Evolutionary conservation across 2,329 filamentous ascomycete species (phyloP).

Genomic region (Penicillium sp.): DNA sequence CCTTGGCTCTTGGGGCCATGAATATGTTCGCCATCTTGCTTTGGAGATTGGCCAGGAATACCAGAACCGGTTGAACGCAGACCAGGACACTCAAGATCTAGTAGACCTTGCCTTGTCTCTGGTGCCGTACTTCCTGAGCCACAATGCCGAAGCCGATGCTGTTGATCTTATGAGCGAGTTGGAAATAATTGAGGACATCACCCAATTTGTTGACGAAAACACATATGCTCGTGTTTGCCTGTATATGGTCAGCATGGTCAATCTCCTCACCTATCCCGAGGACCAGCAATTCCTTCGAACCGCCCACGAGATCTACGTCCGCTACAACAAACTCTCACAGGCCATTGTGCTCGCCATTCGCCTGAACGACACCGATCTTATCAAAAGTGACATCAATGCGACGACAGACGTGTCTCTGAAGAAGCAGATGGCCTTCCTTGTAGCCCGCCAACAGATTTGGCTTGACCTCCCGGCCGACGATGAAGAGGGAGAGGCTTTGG

Average conservation of each 20-base stretch:
- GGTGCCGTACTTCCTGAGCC: constrained; percentile 92
- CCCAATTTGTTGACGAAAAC: constrained; percentile 87
- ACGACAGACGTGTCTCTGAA: constrained; percentile 79
- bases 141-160: constrained; percentile 96
- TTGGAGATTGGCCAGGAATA: constrained; percentile 96
- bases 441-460: constrained; percentile 87
- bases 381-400: constrained; percentile 76
- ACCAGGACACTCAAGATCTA: constrained; percentile 80
- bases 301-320: constrained; percentile 89
- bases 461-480: constrained; percentile 65
- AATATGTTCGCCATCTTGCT: constrained; percentile 94
- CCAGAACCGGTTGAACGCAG: constrained; percentile 79
- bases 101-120: constrained; percentile 80
- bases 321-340: constrained; percentile 89
- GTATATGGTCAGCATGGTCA: constrained; percentile 99
- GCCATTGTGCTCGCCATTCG: constrained; percentile 93
- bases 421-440: constrained; percentile 91
- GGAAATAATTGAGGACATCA: constrained; percentile 92
- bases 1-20: constrained; percentile 95
- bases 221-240: constrained; percentile 91
- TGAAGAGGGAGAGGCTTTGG: constrained; percentile 71
- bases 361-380: constrained; percentile 82
- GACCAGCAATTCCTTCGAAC: constrained; percentile 94
- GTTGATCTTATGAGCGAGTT: constrained; percentile 96
- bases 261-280: constrained; percentile 93